Evolutionary conservation across 1,139 yeast genomes (phyloP).

Genomic region (Candida sp.): DNA sequence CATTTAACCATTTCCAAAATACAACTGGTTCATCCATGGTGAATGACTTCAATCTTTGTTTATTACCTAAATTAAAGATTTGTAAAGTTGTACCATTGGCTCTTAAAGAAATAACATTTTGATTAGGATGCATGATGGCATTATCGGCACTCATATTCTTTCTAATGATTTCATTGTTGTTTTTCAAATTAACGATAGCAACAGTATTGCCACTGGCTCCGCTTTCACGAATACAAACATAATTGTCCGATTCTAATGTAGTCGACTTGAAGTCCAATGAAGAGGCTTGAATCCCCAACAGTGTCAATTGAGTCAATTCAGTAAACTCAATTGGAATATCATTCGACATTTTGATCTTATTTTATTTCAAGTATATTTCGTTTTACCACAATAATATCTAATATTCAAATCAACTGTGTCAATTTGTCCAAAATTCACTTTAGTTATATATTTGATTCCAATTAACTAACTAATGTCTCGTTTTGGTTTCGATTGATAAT

Average conservation of each 20-base stretch:
- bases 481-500: neutral
- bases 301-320: slow-evolving; percentile 85
- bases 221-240: slow-evolving; percentile 84
- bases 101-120: slow-evolving; percentile 86
- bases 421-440: neutral
- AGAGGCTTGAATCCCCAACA: slow-evolving; percentile 77
- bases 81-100: slow-evolving; percentile 97
- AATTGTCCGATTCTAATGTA: slow-evolving; percentile 89
- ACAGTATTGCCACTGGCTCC: slow-evolving; percentile 79
- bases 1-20: slow-evolving; percentile 93
- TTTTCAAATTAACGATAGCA: slow-evolving; percentile 82
- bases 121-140: slow-evolving; percentile 92
- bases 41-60: slow-evolving; percentile 86
- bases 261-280: slow-evolving; percentile 92
- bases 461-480: neutral
- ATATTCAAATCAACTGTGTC: neutral
- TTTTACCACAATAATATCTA: neutral
- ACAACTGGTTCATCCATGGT: slow-evolving; percentile 87
- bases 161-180: slow-evolving; percentile 70
- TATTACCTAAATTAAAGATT: slow-evolving; percentile 84
- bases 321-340: slow-evolving; percentile 97
- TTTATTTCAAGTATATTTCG: neutral
- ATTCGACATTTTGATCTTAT: slow-evolving; percentile 20
- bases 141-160: slow-evolving; percentile 98
- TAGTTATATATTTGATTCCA: neutral